These are phyloP conservation scores for Clavispora vitiphila DNA, from an alignment of 805 yeast genomes.

Conservation along the genomic window DNA sequence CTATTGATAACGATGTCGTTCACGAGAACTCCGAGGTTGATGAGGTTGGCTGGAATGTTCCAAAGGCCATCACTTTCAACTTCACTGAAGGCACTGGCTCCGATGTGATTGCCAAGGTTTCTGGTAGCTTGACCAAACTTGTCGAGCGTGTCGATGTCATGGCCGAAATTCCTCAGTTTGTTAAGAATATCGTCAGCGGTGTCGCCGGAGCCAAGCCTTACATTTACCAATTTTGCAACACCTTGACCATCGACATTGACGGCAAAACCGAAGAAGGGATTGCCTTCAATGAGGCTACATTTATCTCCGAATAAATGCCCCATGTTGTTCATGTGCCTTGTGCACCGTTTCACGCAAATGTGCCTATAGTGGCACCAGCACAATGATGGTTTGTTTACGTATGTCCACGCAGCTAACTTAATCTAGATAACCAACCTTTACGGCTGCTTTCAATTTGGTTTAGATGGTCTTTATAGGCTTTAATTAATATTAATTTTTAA, in stretches of 20 bases:
- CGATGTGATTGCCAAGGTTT: slow-evolving; percentile 43
- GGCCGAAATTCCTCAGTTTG: slow-evolving; percentile 94
- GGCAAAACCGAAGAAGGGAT: slow-evolving; percentile 52
- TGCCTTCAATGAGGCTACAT: slow-evolving; percentile 77
- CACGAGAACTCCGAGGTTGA: slow-evolving; percentile 53
- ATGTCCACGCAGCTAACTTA: background rate
- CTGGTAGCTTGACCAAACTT: slow-evolving; percentile 56
- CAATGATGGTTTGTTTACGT: background rate
- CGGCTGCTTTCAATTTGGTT: background rate
- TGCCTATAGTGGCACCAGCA: background rate
- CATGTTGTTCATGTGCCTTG: background rate
- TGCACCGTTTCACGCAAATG: background rate
- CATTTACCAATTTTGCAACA: slow-evolving; percentile 85
- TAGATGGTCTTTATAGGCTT: background rate
- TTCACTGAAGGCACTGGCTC: slow-evolving; percentile 39
- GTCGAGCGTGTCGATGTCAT: slow-evolving; percentile 95
- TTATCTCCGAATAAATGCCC: slow-evolving; percentile 45
- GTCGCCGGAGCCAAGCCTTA: slow-evolving; percentile 96
- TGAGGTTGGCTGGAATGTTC: slow-evolving; percentile 90
- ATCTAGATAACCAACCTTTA: background rate
- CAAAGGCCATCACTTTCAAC: slow-evolving; percentile 59
- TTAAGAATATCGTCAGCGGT: slow-evolving; percentile 87
- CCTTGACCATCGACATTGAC: slow-evolving; percentile 44
- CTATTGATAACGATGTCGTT: slow-evolving; percentile 59
- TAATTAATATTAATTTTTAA: background rate